A percentile compares a stretch with the other conserved stretches of the same genome.
These are phyloP conservation scores for Colletotrichum tabaci DNA, from an alignment of 2,329 filamentous ascomycete species.

Conservation along the genomic window DNA sequence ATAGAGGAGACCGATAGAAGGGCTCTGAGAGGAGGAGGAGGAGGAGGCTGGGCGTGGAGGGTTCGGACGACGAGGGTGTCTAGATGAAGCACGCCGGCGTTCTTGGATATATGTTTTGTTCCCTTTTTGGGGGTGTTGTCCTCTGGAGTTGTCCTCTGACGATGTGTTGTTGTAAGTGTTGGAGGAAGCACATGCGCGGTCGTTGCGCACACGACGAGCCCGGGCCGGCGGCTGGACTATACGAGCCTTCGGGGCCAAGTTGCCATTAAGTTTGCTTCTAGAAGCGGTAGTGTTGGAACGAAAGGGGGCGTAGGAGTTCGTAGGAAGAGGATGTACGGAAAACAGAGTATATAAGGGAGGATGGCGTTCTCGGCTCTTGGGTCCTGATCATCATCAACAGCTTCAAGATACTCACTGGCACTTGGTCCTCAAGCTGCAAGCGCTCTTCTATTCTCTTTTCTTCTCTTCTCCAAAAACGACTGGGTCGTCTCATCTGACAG, in stretches of 20 bases:
- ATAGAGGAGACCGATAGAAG: neutral
- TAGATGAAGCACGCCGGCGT: constrained; percentile 33
- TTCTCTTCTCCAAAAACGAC: constrained; percentile 5
- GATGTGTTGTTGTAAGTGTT: neutral
- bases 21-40: neutral
- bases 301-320: constrained; percentile 2
- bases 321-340: too few relatives aligned
- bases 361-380: constrained; percentile 9
- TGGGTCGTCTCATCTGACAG: constrained; percentile 34
- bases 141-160: neutral
- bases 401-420: neutral
- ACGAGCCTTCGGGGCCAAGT: constrained; percentile 3
- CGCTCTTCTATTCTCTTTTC: too few relatives aligned
- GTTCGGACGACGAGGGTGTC: constrained; percentile 20
- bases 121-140: neutral
- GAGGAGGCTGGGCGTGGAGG: neutral
- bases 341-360: constrained; percentile 26
- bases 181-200: neutral
- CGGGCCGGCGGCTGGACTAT: neutral
- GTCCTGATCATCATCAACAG: constrained; percentile 22
- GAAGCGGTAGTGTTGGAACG: neutral
- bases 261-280: neutral
- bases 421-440: neutral
- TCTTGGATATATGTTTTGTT: constrained; percentile 21
- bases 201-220: neutral